Evolutionary conservation across 2,329 filamentous ascomycete genomes (phyloP), one percentile per base, ranked within the genome.

Genomic region (Phialophora expanda): DNA sequence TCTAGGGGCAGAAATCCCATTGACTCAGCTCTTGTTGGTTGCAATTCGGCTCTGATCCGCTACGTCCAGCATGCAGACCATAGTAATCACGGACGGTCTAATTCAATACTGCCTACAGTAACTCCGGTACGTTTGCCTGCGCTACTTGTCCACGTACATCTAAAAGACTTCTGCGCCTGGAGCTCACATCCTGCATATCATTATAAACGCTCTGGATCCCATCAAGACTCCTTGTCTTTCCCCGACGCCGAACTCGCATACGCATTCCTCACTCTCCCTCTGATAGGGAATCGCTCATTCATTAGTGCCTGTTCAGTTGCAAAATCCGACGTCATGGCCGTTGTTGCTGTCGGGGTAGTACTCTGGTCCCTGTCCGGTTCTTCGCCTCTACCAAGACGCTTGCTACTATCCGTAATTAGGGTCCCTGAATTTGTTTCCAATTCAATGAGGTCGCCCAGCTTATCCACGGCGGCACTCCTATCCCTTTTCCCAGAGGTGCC

Each of bases 361-460:
- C 28, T 34, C 54, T 50, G 14, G 57, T 56, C 26, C 56, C 56
- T 12, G 17, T 26, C 17, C 17, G 14, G 8, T 12, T 62, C 32
- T 24, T 7, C 34, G 8, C 17, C 38, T n/a, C 14, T 22, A 14
- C 26, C 24, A 2, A 32, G 20, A 28, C 46, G 9, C 22, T 30
- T 26, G 26, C 26, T 34, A 34, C 53, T 11, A 20, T 55, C 28
- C 28, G 12, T 34, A 5, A 17, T 14, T 11, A 55, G 8, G n/a
- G 50, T 56, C 53, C 69, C 69, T 51, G 57, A 64, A 28, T 66
- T 73, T 11, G 65, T 70, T 26, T 80, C 75, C 66, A 82, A 66
- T 65, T 82, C 80, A 20, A 82, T 82, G 30, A 82, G 70, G 68
- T 82, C 80, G 9, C 78, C 78, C 59, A 75, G 71, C 14, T 64